Conservation (phyloP, 129 eudicot genomes). For the Artemisia argyi region DNA sequence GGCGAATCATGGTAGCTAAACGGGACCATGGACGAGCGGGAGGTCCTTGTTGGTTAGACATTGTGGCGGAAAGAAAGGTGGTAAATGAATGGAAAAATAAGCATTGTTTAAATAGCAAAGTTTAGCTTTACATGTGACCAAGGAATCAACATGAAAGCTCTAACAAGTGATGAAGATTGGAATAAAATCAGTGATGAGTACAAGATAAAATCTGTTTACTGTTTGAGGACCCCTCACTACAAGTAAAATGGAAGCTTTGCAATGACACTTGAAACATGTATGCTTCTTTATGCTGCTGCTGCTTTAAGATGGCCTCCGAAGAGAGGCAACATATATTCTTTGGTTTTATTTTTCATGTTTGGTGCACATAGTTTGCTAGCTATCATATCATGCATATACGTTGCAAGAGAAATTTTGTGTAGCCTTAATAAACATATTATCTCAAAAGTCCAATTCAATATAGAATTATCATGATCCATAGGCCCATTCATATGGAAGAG, state of each 20-base stretch:
- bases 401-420: neutral
- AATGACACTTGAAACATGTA: constrained; percentile 20
- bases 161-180: constrained; percentile 31
- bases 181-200: constrained; percentile 36
- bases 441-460: constrained; percentile 1
- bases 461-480: neutral
- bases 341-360: constrained; percentile 2
- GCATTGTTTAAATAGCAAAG: constrained; percentile 24
- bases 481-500: neutral
- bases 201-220: constrained; percentile 10
- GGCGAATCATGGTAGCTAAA: constrained; percentile 44
- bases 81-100: neutral
- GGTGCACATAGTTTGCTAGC: neutral
- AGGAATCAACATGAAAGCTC: constrained; percentile 32
- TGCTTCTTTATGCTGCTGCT: neutral
- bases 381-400: neutral
- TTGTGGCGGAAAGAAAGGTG: constrained; percentile 17
- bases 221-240: constrained; percentile 8
- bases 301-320: constrained; percentile 27
- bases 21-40: constrained; percentile 49
- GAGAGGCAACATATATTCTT: constrained; percentile 31
- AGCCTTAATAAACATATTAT: neutral
- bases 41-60: constrained; percentile 56
- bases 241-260: constrained; percentile 26
- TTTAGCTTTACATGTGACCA: constrained; percentile 21